These are phyloP conservation scores for Wickerhamiella lipophila DNA, from an alignment of 805 yeast species.

Conservation along the genomic window DNA sequence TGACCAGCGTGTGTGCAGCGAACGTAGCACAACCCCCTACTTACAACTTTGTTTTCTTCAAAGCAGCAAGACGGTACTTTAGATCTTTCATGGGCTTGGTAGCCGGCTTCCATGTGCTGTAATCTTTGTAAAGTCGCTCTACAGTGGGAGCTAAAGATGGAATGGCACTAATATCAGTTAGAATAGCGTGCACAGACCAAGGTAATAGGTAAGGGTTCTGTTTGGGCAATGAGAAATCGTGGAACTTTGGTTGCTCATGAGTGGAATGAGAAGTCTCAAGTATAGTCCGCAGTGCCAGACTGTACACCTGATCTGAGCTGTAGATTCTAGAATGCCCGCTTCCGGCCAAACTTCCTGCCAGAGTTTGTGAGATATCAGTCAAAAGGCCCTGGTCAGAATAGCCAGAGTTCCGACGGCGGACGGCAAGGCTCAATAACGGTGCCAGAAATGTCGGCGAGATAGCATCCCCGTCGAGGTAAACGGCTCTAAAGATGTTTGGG, in stretches of 20 bases:
- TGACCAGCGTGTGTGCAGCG: too few relatives aligned
- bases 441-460: conserved; percentile 69
- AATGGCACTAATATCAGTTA: conserved; percentile 40
- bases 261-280: conserved; percentile 53
- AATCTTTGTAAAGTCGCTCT: conserved; percentile 48
- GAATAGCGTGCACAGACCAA: conserved; percentile 80
- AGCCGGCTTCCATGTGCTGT: conserved; percentile 80
- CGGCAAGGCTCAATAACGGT: conserved; percentile 57
- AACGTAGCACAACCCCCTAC: too few relatives aligned
- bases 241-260: conserved; percentile 26
- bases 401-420: conserved; percentile 64
- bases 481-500: conserved; percentile 82
- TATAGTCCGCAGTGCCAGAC: conserved; percentile 59
- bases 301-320: conserved; percentile 74
- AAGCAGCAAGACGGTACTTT: conserved; percentile 61
- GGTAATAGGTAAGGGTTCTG: conserved; percentile 75
- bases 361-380: conserved; percentile 62
- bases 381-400: conserved; percentile 74
- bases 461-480: conserved; percentile 73
- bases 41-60: conserved; percentile 26
- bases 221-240: conserved; percentile 44
- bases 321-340: conserved; percentile 90
- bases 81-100: conserved; percentile 70
- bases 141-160: conserved; percentile 42
- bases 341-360: conserved; percentile 87